Percentiles rank a stretch among this genome's conserved stretches.
Conservation (phyloP, 1,139 yeast species). For the Kluyveromyces sp. region DNA sequence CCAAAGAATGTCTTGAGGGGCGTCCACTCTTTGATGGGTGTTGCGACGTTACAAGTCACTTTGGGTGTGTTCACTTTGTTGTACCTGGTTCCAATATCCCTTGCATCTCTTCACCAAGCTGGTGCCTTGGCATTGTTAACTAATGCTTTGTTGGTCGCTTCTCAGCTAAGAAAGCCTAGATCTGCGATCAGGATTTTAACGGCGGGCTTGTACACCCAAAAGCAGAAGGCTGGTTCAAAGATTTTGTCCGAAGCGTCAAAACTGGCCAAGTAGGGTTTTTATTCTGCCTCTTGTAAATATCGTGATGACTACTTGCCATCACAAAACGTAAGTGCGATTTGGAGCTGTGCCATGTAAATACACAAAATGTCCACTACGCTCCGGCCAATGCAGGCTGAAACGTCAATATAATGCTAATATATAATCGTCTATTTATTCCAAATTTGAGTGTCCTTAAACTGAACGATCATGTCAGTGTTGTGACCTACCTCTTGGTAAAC, state of each 20-base stretch:
- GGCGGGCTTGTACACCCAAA: constrained; percentile 29
- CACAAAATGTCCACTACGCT: too few relatives aligned
- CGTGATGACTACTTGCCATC: not conserved
- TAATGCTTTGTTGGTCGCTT: constrained; percentile 60
- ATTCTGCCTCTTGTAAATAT: not conserved
- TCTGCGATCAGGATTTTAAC: constrained; percentile 33
- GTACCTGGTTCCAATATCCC: constrained; percentile 83
- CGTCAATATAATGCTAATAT: not conserved
- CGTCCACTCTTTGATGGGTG: constrained; percentile 67
- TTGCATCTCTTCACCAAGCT: constrained; percentile 96
- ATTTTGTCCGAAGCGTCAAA: constrained; percentile 33
- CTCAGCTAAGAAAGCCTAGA: constrained; percentile 69
- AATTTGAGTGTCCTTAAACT: not conserved
- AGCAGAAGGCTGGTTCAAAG: constrained; percentile 29
- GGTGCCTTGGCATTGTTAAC: constrained; percentile 91
- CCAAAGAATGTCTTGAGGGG: constrained; percentile 58
- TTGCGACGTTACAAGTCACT: constrained; percentile 74
- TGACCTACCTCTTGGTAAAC: constrained; percentile 11
- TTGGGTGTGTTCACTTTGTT: constrained; percentile 81
- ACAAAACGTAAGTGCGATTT: not conserved
- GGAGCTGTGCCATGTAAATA: not conserved
- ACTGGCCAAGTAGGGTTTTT: constrained; percentile 21
- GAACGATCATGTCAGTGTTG: not conserved
- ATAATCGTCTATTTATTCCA: not conserved
- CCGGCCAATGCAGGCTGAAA: too few relatives aligned